These are phyloP conservation scores for Pleurotus cornucopiae DNA, from an alignment of 768 basidiomycete genomes.

Conservation along the genomic window DNA sequence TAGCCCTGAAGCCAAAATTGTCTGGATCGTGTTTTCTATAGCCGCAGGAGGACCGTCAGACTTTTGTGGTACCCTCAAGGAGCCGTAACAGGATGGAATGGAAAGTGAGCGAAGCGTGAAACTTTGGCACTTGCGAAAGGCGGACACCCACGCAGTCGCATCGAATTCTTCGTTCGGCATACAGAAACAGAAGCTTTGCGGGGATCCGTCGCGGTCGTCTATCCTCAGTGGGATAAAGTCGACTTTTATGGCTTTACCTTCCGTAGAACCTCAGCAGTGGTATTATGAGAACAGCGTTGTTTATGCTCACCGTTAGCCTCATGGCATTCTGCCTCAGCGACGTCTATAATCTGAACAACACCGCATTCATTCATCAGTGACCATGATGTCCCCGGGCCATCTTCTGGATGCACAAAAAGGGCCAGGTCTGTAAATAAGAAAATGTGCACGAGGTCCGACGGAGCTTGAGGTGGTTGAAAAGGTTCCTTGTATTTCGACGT, in stretches of 20 bases:
- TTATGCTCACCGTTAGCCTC: not conserved
- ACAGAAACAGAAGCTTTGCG: constrained; percentile 14
- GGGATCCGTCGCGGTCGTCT: too few relatives aligned
- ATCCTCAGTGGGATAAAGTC: constrained; percentile 4
- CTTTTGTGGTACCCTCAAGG: constrained; percentile 13
- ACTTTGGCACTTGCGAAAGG: constrained; percentile 49
- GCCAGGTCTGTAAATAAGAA: constrained; percentile 69
- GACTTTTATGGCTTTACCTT: too few relatives aligned
- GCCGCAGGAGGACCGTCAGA: constrained; percentile 23
- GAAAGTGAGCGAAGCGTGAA: constrained; percentile 39
- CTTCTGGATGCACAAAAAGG: constrained; percentile 44
- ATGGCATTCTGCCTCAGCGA: constrained; percentile 31
- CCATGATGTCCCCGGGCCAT: constrained; percentile 18
- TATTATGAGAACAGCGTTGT: not conserved
- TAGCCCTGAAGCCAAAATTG: constrained; percentile 36
- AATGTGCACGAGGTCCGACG: constrained; percentile 22
- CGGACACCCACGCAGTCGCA: constrained; percentile 38
- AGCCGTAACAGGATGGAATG: constrained; percentile 16
- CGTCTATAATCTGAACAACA: constrained; percentile 44
- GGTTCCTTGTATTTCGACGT: not conserved
- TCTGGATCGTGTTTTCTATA: constrained; percentile 28
- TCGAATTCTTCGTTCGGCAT: constrained; percentile 11
- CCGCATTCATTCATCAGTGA: constrained; percentile 31
- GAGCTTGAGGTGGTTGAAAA: not conserved
- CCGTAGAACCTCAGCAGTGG: too few relatives aligned